A percentile compares a stretch with the other conserved stretches of the same genome.
phyloP scores from a whole-genome alignment of 1,284 basidiomycete genomes.

The Ceratobasidium sp. region DNA sequence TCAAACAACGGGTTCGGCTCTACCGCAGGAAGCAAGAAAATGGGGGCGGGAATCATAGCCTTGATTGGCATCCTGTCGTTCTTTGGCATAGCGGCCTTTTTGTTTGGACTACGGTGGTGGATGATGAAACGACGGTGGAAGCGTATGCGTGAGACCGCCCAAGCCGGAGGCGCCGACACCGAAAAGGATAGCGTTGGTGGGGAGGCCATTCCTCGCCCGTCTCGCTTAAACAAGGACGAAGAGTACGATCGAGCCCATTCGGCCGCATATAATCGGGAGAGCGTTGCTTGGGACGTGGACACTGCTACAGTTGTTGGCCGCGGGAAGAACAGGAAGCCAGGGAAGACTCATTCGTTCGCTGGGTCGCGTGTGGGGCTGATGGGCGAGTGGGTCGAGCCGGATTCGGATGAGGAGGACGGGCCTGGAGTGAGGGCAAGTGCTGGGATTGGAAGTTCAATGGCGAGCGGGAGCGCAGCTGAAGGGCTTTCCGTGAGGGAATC shows the following conservation, averaged over 20 bases:
- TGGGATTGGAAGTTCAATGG: neutral
- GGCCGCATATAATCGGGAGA: conserved; percentile 5
- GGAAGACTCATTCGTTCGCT: conserved; percentile 13
- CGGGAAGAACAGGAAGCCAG: conserved; percentile 1
- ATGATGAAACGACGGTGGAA: conserved; percentile 35
- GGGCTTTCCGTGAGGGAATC: neutral
- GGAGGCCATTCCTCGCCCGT: conserved; percentile 12
- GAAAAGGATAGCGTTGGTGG: neutral
- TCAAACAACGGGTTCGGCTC: neutral
- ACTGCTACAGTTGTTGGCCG: conserved; percentile 22
- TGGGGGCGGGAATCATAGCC: conserved; percentile 33
- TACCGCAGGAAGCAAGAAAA: conserved; percentile 19
- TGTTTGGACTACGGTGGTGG: conserved; percentile 30
- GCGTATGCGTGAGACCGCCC: conserved; percentile 3
- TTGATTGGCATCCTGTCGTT: conserved; percentile 33
- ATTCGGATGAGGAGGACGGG: conserved; percentile 20
- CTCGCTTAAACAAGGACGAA: conserved; percentile 7
- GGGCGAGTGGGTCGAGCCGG: conserved; percentile 35
- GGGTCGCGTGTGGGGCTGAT: conserved; percentile 12
- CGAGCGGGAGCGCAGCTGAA: neutral
- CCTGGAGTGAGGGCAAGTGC: neutral
- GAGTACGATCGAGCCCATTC: conserved; percentile 24
- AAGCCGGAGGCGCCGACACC: neutral
- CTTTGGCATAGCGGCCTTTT: conserved; percentile 25
- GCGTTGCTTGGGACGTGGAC: conserved; percentile 14